Percentiles rank a stretch among this genome's conserved stretches.
Evolutionary conservation across 768 basidiomycete species (phyloP).

Genomic region (Boletus rubroflammeus): DNA sequence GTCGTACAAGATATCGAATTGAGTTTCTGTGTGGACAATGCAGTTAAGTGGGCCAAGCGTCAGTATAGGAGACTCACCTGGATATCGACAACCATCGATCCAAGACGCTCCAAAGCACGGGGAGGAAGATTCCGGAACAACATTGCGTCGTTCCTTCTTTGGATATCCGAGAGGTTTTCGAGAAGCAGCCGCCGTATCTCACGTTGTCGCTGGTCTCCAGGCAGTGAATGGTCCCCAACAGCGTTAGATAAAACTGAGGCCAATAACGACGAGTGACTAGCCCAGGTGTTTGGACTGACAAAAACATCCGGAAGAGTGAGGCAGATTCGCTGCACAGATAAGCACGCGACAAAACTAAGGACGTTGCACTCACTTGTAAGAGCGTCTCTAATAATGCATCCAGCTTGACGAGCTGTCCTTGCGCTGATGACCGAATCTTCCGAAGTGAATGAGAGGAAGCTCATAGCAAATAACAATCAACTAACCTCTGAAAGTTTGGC

Average conservation of each 20-base stretch:
- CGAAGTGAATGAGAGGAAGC: slow-evolving; percentile 2
- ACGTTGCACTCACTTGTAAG: slow-evolving; percentile 50
- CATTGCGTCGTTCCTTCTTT: slow-evolving; percentile 77
- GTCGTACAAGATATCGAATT: slow-evolving; percentile 72
- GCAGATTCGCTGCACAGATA: slow-evolving; percentile 52
- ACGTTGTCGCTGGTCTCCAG: slow-evolving; percentile 33
- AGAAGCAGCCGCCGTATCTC: slow-evolving; percentile 48
- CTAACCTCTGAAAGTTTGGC: slow-evolving; percentile 59
- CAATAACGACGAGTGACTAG: slow-evolving; percentile 42
- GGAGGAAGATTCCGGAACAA: slow-evolving; percentile 65
- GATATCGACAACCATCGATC: slow-evolving; percentile 56
- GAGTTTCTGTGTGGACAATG: slow-evolving; percentile 48
- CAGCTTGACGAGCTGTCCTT: slow-evolving; percentile 52
- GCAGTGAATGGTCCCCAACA: slow-evolving; percentile 24
- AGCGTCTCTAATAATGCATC: slow-evolving; percentile 52
- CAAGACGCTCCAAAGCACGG: slow-evolving; percentile 55
- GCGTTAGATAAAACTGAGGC: slow-evolving; percentile 40
- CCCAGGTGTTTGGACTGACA: slow-evolving; percentile 70
- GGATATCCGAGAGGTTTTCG: slow-evolving; percentile 66
- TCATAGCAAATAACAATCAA: neutral
- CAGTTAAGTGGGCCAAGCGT: neutral
- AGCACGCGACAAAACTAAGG: neutral
- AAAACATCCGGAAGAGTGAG: slow-evolving; percentile 72
- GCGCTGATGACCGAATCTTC: slow-evolving; percentile 56
- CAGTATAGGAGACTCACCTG: slow-evolving; percentile 31